Conservation (phyloP, 2,329 filamentous ascomycete species). For the Atkinsonella texensis region DNA sequence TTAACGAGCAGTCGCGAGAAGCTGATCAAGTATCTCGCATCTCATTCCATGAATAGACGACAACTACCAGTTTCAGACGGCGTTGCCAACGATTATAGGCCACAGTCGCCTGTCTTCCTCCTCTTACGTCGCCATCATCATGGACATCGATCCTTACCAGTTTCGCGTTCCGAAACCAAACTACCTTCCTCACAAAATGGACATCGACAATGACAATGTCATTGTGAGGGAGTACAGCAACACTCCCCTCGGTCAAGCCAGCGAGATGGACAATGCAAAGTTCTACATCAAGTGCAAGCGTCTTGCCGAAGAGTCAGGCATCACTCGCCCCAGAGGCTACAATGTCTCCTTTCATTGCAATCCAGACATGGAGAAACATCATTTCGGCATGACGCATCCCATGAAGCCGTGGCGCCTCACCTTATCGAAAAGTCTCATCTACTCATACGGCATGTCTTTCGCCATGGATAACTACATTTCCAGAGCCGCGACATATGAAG, state of each 20-base stretch:
- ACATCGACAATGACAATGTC: conserved; percentile 37
- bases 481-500: conserved; percentile 73
- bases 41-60: not conserved
- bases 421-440: conserved; percentile 86
- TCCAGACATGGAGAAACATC: conserved; percentile 86
- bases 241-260: conserved; percentile 36
- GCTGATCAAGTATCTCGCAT: too few species aligned
- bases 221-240: conserved; percentile 40
- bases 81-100: not conserved
- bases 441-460: conserved; percentile 89
- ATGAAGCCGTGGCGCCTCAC: conserved; percentile 99
- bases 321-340: conserved; percentile 72
- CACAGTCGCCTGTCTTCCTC: not conserved
- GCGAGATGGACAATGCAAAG: conserved; percentile 42
- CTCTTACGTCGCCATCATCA: conserved; percentile 4
- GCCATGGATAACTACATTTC: conserved; percentile 93
- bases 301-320: conserved; percentile 49
- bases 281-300: conserved; percentile 47
- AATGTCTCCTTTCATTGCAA: conserved; percentile 94
- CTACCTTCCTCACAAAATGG: conserved; percentile 44
- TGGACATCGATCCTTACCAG: conserved; percentile 35
- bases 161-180: conserved; percentile 46
- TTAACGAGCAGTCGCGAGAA: too few species aligned
- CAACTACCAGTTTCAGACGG: not conserved
- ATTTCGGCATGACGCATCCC: conserved; percentile 92